Evolutionary conservation across 2,329 filamentous ascomycete species (phyloP), one percentile per base, ranked within the genome.

Genomic region (Aureobasidium pullulans): DNA sequence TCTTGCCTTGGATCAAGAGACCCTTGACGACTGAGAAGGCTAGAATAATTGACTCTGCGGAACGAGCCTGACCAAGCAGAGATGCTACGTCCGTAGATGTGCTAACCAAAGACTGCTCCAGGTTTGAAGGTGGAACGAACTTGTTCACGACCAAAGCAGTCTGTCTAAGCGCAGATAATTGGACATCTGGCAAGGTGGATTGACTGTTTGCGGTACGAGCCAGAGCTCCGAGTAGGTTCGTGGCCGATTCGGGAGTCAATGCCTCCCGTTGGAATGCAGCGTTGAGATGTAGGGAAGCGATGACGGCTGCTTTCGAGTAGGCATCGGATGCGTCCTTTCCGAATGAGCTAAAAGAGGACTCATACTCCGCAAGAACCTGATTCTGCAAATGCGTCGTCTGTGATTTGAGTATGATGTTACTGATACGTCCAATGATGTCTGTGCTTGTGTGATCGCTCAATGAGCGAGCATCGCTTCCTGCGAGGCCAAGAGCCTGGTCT

Each of bases 11-110:
- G 11, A 86, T 73, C 19, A 84, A 70, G 0, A 87, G 75, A 7
- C 81, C 83, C 67, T 86, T 87, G 7, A 81, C 72, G 40, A 85
- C 73, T 65, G 84, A 83, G 69, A 87, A 86, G 46, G 82, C 74
- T 19, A 83, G 76, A 23, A 78, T 77, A 64, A 85, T 78, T 34
- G 72, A 73, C 56, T 74, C 69, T 6, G 73, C 67, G 34, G 68
- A 72, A 23, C 69, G 61, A 5, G 65, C 60, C 67, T 64, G 54
- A 65, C 69, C 63, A 10, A 77, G 68, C 3, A 79, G 65, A 1
- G 70, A 66, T n/a, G 73, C 70, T 59, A 78, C 70, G 57, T 70
- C 68, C 7, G 71, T 61, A 15, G 62, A 63, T 7, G 65, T 63
- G 19, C 64, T 62, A 34, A 64, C 42, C 6, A 73, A 60, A 13